phyloP scores from a whole-genome alignment of 352 stramenopile genomes.

The Globisporangium radiosum region DNA sequence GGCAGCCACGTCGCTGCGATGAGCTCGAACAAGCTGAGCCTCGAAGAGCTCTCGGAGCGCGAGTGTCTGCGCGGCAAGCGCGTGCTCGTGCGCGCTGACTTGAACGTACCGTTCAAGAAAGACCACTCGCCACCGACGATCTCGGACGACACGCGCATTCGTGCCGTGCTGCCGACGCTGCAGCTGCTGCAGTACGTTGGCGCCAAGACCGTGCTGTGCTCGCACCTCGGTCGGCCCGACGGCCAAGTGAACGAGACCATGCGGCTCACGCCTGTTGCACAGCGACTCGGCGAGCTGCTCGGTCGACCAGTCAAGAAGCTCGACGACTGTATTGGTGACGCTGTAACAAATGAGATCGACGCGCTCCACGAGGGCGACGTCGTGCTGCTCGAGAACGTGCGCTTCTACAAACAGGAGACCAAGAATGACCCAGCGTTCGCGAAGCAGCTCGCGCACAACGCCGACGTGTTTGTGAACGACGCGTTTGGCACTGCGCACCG shows the following conservation, averaged over 20 bases:
- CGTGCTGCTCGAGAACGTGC: slow-evolving; percentile 90
- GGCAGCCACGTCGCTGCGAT: slow-evolving; percentile 20
- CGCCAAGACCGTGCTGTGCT: slow-evolving; percentile 93
- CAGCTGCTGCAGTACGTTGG: slow-evolving; percentile 89
- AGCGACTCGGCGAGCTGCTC: slow-evolving; percentile 91
- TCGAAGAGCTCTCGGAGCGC: slow-evolving; percentile 55
- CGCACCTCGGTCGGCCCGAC: slow-evolving; percentile 96
- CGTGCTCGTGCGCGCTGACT: slow-evolving; percentile 97
- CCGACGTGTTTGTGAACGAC: slow-evolving; percentile 97
- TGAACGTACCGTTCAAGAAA: slow-evolving; percentile 98
- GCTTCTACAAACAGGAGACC: slow-evolving; percentile 97
- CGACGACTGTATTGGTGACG: slow-evolving; percentile 93
- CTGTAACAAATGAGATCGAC: slow-evolving; percentile 80
- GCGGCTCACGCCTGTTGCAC: slow-evolving; percentile 89
- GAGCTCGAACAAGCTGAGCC: slow-evolving; percentile 60
- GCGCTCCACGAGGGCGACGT: slow-evolving; percentile 89
- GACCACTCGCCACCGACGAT: slow-evolving; percentile 88
- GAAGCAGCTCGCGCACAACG: slow-evolving; percentile 90
- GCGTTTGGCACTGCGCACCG: slow-evolving; percentile 97
- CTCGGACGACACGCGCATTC: slow-evolving; percentile 96
- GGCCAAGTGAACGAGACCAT: slow-evolving; percentile 77
- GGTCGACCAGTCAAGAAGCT: slow-evolving; percentile 89
- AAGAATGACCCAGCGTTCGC: slow-evolving; percentile 95
- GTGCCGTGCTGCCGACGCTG: slow-evolving; percentile 92
- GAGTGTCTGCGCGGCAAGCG: slow-evolving; percentile 91